These are phyloP conservation scores for Xylaria digitata DNA, from an alignment of 2,329 filamentous ascomycete genomes.

Conservation along the genomic window DNA sequence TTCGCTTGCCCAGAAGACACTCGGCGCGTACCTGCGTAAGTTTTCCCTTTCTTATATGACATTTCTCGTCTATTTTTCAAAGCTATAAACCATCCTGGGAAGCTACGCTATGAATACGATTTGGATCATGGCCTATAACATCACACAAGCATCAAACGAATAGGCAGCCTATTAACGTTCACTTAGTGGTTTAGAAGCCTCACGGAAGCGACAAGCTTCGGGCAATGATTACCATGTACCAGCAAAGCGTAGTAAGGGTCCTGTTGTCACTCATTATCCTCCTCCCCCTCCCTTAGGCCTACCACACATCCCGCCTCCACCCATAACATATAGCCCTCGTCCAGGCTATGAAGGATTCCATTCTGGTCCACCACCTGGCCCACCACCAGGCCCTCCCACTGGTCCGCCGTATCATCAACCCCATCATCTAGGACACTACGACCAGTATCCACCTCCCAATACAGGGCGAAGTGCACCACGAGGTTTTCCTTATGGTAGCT, in stretches of 20 bases:
- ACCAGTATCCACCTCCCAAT: conserved; percentile 28
- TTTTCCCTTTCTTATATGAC: conserved; percentile 18
- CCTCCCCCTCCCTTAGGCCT: conserved; percentile 41
- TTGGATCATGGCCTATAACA: not conserved
- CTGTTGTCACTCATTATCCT: conserved; percentile 50
- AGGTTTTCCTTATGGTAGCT: conserved; percentile 11
- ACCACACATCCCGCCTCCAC: conserved; percentile 36
- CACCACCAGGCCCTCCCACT: conserved; percentile 34
- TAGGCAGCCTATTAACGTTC: conserved; percentile 33
- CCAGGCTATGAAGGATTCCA: conserved; percentile 33
- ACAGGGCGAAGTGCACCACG: conserved; percentile 19
- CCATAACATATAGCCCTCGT: conserved; percentile 37
- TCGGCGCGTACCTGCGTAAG: conserved; percentile 51
- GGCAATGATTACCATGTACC: conserved; percentile 40
- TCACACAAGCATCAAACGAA: not conserved
- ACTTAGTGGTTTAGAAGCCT: conserved; percentile 49
- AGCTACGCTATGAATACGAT: not conserved
- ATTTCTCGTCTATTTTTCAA: conserved; percentile 6
- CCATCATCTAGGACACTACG: conserved; percentile 27
- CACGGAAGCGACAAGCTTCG: conserved; percentile 45
- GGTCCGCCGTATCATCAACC: conserved; percentile 23
- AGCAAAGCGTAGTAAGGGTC: conserved; percentile 47
- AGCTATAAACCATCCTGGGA: not conserved
- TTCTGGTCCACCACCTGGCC: conserved; percentile 32
- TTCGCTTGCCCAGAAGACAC: conserved; percentile 51